Base-by-base conservation (phyloP, 2,329 filamentous ascomycete species). In the Fusarium nematophilum region DNA sequence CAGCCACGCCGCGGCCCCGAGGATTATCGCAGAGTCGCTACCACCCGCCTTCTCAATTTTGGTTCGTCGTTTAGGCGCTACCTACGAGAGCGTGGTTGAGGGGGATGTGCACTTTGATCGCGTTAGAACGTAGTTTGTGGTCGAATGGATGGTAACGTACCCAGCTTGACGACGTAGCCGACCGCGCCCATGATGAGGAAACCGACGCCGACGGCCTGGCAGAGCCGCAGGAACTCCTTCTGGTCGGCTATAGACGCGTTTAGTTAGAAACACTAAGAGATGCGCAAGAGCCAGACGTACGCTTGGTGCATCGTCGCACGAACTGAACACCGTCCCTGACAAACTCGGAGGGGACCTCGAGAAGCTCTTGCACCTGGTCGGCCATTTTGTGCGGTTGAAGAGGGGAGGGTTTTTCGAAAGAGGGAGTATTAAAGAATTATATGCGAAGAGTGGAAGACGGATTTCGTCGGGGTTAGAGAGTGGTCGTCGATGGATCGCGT, bases 131-230 rank as follows among this genome's bases (percentile, higher is more conserved):
- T 2, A 30, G 23, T 13, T 6, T 9, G 23, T 14, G 5, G n/a
- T 14, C n/a, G 34, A 6, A 21, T 15, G 13, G n/a, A 18, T 44
- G 23, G 14, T 7, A 9, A 64, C 83, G 43, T 79, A 88, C 85
- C 87, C 71, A 90, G 81, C 82, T 90, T 90, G 72, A 90, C 86
- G 60, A 90, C 75, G 76, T 89, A 90, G 61, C 87, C 87, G 53
- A 90, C 87, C 40, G 86, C 85, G 60, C 87, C 87, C 87, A 89
- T 90, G 75, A 90, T 83, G 61, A 90, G 75, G 77, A 90, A 90
- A 56, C 88, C 88, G 61, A 89, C 83, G 54, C 87, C 88, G 59
- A 90, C 87, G 58, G 87, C 87, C 77, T 82, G 80, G 72, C 76
- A 79, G 52, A 80, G 74, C 63, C 76, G 75, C 48, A 78, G 68